phyloP scores from a whole-genome alignment of 31 red algal species.

The Asparagopsis taxiformis region DNA sequence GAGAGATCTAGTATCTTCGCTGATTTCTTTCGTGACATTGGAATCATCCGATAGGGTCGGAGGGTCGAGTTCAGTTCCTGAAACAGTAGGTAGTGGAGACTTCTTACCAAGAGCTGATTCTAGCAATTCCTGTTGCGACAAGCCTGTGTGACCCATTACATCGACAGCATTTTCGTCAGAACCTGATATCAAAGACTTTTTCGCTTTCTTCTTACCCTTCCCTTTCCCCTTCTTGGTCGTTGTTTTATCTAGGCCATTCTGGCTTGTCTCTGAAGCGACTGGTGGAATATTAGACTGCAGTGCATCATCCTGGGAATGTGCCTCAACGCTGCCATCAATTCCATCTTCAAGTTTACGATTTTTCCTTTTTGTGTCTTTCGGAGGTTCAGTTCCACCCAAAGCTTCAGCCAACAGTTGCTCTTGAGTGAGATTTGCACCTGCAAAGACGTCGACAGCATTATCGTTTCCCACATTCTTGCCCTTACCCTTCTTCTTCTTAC shows the following conservation, averaged over 20 bases:
- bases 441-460: slow-evolving; percentile 35
- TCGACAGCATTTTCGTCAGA: slow-evolving; percentile 7
- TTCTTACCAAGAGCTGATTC: background rate
- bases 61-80: background rate
- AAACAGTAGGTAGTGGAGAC: background rate
- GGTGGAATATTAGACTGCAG: too few species aligned
- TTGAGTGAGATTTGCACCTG: background rate
- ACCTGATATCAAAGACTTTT: slow-evolving; percentile 23
- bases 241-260: background rate
- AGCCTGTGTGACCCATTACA: background rate
- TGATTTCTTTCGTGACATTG: background rate
- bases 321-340: background rate
- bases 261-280: background rate
- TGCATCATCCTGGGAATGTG: slow-evolving; percentile 27
- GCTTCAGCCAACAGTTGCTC: slow-evolving; percentile 12
- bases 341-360: slow-evolving; percentile 13
- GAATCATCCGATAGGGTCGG: too few species aligned
- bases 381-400: background rate
- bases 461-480: background rate
- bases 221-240: background rate
- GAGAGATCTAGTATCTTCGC: background rate
- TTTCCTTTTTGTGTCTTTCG: background rate
- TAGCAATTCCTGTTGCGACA: background rate
- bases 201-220: slow-evolving; percentile 30
- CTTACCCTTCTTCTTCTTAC: background rate